These are phyloP conservation scores for Chlorella sp. DNA, from an alignment of 139 green algal species.

Conservation along the genomic window DNA sequence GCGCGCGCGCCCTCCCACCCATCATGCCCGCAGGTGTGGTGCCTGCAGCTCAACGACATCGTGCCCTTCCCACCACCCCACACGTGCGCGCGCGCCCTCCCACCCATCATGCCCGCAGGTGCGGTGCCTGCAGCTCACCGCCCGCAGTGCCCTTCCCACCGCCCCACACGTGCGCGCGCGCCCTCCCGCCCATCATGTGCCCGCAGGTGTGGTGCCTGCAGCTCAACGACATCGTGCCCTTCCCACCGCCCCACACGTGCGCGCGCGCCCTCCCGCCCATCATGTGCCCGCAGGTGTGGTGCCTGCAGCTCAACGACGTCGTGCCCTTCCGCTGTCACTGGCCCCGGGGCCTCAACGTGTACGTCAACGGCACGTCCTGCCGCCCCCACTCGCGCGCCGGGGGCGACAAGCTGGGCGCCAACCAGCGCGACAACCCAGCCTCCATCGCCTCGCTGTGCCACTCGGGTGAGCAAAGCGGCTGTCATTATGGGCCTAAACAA, in stretches of 20 bases:
- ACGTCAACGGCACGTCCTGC: constrained; percentile 34
- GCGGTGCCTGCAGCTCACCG: no score
- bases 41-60: constrained; percentile 52
- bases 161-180: no score
- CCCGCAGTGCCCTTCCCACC: neutral
- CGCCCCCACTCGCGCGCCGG: constrained; percentile 10
- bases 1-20: no score
- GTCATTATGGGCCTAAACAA: neutral
- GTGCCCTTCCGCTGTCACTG: constrained; percentile 67
- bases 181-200: no score
- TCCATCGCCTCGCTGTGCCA: constrained; percentile 34
- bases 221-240: neutral
- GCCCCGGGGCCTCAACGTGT: constrained; percentile 39
- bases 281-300: constrained; percentile 25
- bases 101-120: no score
- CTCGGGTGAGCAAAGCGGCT: neutral
- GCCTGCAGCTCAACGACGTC: constrained; percentile 52
- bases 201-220: neutral
- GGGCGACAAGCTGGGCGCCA: constrained; percentile 55
- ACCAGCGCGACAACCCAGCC: constrained; percentile 65
- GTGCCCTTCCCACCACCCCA: constrained; percentile 51
- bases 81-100: no score
- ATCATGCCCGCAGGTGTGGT: constrained; percentile 24
- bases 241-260: no score
- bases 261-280: neutral